Percentiles rank a stretch among this genome's conserved stretches.
Evolutionary conservation across 2,329 filamentous ascomycete species (phyloP).

Genomic region (Monosporascus sp.): DNA sequence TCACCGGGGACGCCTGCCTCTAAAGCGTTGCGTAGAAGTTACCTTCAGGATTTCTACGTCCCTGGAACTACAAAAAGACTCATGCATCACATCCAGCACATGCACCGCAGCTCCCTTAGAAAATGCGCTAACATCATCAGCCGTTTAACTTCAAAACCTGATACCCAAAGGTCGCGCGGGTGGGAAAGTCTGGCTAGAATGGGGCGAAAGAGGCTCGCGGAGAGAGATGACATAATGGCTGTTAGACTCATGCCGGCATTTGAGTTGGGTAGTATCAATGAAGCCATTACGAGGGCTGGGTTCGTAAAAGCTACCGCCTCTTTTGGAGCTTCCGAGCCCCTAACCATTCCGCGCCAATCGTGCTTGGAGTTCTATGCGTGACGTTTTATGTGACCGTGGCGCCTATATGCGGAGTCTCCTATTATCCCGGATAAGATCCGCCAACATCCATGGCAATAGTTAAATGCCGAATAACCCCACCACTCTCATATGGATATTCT

Average conservation of each 20-base stretch:
- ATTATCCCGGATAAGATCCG: neutral
- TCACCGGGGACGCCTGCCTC: no score
- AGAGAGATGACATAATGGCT: neutral
- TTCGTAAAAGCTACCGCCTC: neutral
- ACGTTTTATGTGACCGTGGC: neutral
- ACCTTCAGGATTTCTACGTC: no score
- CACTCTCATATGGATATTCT: neutral
- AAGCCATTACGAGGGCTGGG: neutral
- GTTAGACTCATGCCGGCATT: neutral
- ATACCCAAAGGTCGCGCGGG: neutral
- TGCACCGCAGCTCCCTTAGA: no score
- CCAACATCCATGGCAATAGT: neutral
- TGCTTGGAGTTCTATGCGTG: neutral
- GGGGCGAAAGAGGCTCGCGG: neutral
- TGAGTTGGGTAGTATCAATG: neutral
- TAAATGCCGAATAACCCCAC: neutral
- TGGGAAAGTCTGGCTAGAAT: neutral
- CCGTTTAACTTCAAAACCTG: neutral
- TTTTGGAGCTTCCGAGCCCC: neutral
- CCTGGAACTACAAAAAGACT: no score
- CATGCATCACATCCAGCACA: no score
- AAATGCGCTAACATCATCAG: no score
- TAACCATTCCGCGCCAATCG: neutral
- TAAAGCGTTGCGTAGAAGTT: no score
- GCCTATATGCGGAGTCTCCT: neutral